Evolutionary conservation across 257 asterid genomes (phyloP).

Genomic region (Solanum medicagineum): DNA sequence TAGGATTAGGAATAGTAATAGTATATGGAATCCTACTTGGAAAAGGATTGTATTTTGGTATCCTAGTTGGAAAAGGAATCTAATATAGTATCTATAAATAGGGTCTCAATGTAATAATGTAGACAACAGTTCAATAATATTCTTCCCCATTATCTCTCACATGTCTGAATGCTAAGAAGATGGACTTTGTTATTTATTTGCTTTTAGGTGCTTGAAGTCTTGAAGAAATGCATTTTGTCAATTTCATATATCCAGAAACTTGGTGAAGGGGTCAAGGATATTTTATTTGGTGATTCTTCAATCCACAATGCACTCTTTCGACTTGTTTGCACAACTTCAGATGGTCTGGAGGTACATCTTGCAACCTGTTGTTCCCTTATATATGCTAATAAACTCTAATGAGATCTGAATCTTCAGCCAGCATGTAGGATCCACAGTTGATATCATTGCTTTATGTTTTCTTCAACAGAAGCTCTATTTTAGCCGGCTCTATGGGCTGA

Average conservation of each 20-base stretch:
- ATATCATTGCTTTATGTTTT: conserved; percentile 2
- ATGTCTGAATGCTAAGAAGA: background rate
- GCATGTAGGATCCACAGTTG: conserved; percentile 1
- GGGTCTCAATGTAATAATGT: no score
- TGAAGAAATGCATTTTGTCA: conserved; percentile 53
- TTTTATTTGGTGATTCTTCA: conserved; percentile 69
- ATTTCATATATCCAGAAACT: conserved; percentile 35
- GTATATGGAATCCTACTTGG: no score
- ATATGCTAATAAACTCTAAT: background rate
- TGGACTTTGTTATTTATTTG: background rate
- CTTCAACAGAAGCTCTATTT: conserved; percentile 49
- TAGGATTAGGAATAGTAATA: no score
- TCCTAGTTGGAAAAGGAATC: no score
- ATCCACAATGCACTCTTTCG: conserved; percentile 68
- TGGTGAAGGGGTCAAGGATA: conserved; percentile 49
- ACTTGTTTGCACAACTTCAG: conserved; percentile 69
- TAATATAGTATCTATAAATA: no score
- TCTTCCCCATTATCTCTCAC: no score
- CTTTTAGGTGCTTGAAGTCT: conserved; percentile 66
- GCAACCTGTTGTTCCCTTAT: conserved; percentile 4
- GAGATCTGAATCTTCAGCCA: background rate
- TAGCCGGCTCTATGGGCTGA: conserved; percentile 58
- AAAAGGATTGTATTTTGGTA: no score
- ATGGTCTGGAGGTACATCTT: conserved; percentile 61
- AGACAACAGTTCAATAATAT: no score